Evolutionary conservation across 192 early-diverging fungal genomes (phyloP), one percentile per base, ranked within the genome.

Genomic region (Gonapodya prolifera): DNA sequence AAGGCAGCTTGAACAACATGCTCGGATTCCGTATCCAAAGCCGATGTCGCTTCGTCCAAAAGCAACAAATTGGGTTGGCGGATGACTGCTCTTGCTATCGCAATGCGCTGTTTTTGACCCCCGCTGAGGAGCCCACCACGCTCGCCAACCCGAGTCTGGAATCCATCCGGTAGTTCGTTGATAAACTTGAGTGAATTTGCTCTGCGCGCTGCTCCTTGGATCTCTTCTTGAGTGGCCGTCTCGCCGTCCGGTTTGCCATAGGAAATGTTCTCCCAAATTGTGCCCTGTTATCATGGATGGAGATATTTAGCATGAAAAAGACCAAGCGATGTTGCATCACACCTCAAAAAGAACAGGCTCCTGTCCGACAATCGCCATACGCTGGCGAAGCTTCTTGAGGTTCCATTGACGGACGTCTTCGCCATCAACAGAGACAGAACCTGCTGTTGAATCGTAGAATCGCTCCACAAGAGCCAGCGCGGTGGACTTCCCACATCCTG

Each of bases 151-250:
- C n/a, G n/a, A n/a, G 95, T 97, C 61, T 94, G 88, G 80, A 93
- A 94, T 23, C 89, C 89, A 29, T 93, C 81, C 2, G 96, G 95
- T n/a, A 96, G 81, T 79, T 91, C 88, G 81, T 81, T 80, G 76
- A 98, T 94, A 78, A 98, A 98, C n/a, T n/a, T n/a, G 79, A 95
- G 89, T n/a, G 92, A 90, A 70, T 93, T 88, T 1, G 90, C 94
- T 2, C 90, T 85, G 69, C 81, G 77, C 35, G 79, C 80, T 0
- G 82, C 88, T 28, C 80, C 78, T 31, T 80, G 45, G 45, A 69
- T n/a, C 45, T 69, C 45, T n/a, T 81, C 75, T 71, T 8, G 80
- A 77, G 70, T 82, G 81, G 29, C 84, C 84, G 2, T 86, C 83
- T 2, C 75, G 45, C 45, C 45, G 13, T 8, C 13, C 45, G 45